A percentile compares a stretch with the other conserved stretches of the same genome.
Evolutionary conservation across 805 yeast genomes (phyloP).

Genomic region (Kodamaea leandrae): DNA sequence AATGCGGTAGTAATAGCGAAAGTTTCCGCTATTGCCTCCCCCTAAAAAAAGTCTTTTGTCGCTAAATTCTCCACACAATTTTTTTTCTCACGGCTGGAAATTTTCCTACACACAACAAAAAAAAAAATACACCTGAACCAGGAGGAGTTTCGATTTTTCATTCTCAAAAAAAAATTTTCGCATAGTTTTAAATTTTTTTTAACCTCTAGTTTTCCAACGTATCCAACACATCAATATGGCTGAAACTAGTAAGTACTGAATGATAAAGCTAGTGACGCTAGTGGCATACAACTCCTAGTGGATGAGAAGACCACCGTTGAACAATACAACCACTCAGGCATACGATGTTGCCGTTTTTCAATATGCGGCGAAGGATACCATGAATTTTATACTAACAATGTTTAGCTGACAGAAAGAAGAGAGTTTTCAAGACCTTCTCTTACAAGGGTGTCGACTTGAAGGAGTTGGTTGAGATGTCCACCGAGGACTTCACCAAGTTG

Average conservation of each 20-base stretch:
- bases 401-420: slow-evolving; percentile 70
- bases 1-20: neutral
- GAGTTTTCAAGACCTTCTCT: slow-evolving; percentile 93
- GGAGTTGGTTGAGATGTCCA: slow-evolving; percentile 87
- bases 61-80: slow-evolving; percentile 1
- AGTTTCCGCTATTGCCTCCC: neutral
- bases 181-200: slow-evolving; percentile 11
- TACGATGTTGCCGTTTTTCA: too few species aligned
- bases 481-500: slow-evolving; percentile 95
- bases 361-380: neutral
- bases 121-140: neutral
- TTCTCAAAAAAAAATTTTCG: slow-evolving; percentile 14
- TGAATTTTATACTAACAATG: slow-evolving; percentile 17
- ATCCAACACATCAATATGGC: slow-evolving; percentile 27
- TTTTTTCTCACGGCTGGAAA: neutral
- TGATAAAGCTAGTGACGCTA: neutral
- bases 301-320: neutral
- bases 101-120: slow-evolving; percentile 4
- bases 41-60: neutral
- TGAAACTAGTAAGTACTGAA: slow-evolving; percentile 33
- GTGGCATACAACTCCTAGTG: neutral
- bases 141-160: slow-evolving; percentile 3
- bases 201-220: slow-evolving; percentile 8
- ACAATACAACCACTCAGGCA: neutral
- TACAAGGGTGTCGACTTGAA: slow-evolving; percentile 98